Base-by-base conservation (phyloP, 305 asterid genomes). In the Fraxinus nigra region DNA sequence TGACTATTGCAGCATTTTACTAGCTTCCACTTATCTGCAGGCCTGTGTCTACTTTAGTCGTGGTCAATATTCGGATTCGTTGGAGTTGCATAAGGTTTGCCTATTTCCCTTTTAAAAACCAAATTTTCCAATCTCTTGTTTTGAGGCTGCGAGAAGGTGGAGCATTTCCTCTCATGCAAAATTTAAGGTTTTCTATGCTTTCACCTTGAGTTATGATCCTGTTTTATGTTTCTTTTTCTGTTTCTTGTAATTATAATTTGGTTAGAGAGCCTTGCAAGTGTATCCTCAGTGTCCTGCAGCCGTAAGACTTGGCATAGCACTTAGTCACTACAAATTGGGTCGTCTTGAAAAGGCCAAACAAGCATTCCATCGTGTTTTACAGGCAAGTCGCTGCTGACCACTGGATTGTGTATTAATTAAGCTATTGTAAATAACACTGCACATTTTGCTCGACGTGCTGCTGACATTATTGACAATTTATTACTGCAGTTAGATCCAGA, bases 31-130 rank as follows among this genome's bases (percentile, higher is more conserved):
- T 79, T 80, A 78, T 78, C 43, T 86, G 88, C 92, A 95, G 99
- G 99, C 98, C 56, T 96, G 98, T 83, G 97, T 94, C 82, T 98
- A 93, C 89, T 96, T 96, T 76, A 90, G 86, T 81, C 94, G 97
- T 10, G 93, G 98, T 84, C 89, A 93, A 79, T 94, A 89, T 91
- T 78, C 97, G 40, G 98, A 96, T 65, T 90, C 98, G 28, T 87
- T 96, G 86, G 98, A 89, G 86, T 85, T 93, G 80, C 94, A 96
- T 85, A 96, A 96, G 99, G 99, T 94, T 87, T 35, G 81, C 81
- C 80, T 11, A 28, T 79, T 79, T 48, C 72, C 30, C 78, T 43
- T 83, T 72, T 81, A 33, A 43, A 61, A 63, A 79, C 75, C 76
- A 75, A 75, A 35, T 46, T 77, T 73, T 69, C 74, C 77, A 40